Conservation (phyloP, 345 rosid species). For the Heritiera fomes region DNA sequence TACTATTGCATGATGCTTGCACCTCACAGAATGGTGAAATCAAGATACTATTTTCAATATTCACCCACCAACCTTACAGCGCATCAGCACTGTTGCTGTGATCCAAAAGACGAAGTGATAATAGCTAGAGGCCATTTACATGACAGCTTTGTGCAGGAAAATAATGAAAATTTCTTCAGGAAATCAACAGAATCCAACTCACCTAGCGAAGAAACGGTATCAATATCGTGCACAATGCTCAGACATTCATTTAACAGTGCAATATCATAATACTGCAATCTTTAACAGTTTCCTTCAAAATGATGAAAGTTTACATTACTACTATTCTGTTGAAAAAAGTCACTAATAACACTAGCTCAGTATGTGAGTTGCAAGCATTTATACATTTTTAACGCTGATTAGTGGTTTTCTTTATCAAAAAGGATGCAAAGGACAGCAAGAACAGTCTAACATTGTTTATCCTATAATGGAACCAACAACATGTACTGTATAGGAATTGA, state of each 20-base stretch:
- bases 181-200: conserved; percentile 2
- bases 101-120: background rate
- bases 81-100: background rate
- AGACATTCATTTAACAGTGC: background rate
- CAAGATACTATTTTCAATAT: background rate
- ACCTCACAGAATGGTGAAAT: background rate
- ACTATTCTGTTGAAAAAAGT: background rate
- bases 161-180: background rate
- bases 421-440: background rate
- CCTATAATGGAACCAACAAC: background rate
- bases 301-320: background rate
- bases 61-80: background rate
- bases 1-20: background rate
- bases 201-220: background rate
- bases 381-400: background rate
- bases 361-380: background rate
- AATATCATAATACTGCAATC: background rate
- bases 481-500: background rate
- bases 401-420: background rate
- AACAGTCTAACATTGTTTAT: background rate
- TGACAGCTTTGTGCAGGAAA: background rate
- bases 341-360: background rate
- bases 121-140: background rate
- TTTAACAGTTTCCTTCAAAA: background rate
- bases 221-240: background rate